Evolutionary conservation across 768 basidiomycete genomes (phyloP).

Genomic region (Porpolomopsis calyptriformis): DNA sequence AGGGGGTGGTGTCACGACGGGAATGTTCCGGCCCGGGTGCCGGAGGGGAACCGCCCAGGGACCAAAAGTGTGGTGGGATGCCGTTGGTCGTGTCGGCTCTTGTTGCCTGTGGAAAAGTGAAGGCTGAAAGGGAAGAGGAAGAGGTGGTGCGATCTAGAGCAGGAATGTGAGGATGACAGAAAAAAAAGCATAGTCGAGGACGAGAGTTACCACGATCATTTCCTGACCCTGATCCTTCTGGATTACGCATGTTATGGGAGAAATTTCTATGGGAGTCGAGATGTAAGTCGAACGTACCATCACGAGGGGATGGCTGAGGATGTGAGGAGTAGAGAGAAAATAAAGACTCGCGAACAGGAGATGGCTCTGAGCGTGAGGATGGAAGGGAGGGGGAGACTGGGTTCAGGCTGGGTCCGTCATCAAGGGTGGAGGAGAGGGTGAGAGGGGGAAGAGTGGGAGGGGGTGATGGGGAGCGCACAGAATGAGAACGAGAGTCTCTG

Average conservation of each 20-base stretch:
- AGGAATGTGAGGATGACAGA: too few relatives aligned
- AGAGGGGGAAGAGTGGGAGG: slow-evolving; percentile 29
- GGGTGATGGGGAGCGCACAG: slow-evolving; percentile 18
- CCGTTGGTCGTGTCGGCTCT: not conserved
- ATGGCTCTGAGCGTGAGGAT: not conserved
- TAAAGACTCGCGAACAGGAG: not conserved
- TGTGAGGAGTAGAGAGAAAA: not conserved
- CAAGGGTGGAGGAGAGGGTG: slow-evolving; percentile 12
- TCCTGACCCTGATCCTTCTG: not conserved
- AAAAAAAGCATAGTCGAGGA: not conserved
- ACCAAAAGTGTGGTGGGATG: too few relatives aligned
- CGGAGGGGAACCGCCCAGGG: not conserved
- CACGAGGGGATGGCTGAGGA: not conserved
- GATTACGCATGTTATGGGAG: not conserved
- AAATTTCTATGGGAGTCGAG: too few relatives aligned
- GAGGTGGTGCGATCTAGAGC: slow-evolving; percentile 1
- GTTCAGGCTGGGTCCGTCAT: slow-evolving; percentile 11
- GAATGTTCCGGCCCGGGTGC: not conserved
- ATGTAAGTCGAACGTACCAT: too few relatives aligned
- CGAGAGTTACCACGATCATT: not conserved
- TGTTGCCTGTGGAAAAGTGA: not conserved
- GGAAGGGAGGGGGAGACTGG: not conserved
- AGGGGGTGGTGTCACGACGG: slow-evolving; percentile 7
- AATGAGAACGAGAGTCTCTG: slow-evolving; percentile 27
- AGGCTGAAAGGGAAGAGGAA: not conserved